phyloP scores from a whole-genome alignment of 106 monocot species.

The Vanilla planifolia region DNA sequence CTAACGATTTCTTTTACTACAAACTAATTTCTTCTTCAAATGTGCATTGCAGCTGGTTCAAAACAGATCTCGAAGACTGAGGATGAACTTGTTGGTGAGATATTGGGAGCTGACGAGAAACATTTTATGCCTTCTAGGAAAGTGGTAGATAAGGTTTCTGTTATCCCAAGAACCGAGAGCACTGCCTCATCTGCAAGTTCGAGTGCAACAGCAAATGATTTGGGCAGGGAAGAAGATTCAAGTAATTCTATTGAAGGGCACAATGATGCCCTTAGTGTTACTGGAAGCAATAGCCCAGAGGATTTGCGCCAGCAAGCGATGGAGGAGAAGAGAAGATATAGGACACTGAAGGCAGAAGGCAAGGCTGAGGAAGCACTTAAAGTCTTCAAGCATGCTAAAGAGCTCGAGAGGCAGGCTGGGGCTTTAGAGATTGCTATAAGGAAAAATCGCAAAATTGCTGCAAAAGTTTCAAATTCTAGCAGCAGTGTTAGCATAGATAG shows the following conservation, averaged over 20 bases:
- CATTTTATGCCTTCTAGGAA: slow-evolving; percentile 14
- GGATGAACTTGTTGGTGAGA: slow-evolving; percentile 44
- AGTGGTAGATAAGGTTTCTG: slow-evolving; percentile 17
- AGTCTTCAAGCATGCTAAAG: slow-evolving; percentile 82
- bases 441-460: slow-evolving; percentile 63
- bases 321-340: slow-evolving; percentile 83
- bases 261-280: slow-evolving; percentile 9
- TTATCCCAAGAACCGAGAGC: slow-evolving; percentile 9
- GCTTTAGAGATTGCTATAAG: slow-evolving; percentile 62
- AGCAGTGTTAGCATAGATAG: slow-evolving; percentile 17
- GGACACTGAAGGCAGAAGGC: slow-evolving; percentile 70
- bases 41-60: slow-evolving; percentile 23
- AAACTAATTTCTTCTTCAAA: background rate
- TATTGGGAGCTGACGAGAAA: slow-evolving; percentile 44
- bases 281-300: slow-evolving; percentile 44
- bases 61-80: slow-evolving; percentile 35
- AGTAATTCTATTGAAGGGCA: slow-evolving; percentile 15
- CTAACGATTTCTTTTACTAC: background rate
- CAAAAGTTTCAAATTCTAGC: slow-evolving; percentile 31
- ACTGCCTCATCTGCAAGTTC: slow-evolving; percentile 29
- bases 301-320: slow-evolving; percentile 70
- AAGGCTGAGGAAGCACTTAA: slow-evolving; percentile 78
- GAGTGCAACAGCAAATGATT: slow-evolving; percentile 13
- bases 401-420: slow-evolving; percentile 85
- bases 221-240: slow-evolving; percentile 9